phyloP scores from a whole-genome alignment of 805 yeast species.

The Yamadazyma ubonensis region DNA sequence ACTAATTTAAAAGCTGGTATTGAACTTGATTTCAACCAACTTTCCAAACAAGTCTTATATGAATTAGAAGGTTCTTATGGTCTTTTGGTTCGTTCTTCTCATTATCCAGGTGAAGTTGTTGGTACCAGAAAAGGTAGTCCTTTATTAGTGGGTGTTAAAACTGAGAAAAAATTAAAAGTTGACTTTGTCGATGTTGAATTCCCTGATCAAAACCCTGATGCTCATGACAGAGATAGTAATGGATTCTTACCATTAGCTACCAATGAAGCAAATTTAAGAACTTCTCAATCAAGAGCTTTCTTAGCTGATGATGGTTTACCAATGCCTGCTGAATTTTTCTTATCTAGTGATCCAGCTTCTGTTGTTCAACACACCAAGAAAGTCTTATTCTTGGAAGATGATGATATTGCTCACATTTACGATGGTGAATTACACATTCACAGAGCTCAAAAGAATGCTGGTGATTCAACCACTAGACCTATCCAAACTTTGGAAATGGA shows the following conservation, averaged over 20 bases:
- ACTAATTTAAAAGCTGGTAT: constrained; percentile 68
- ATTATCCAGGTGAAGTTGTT: constrained; percentile 92
- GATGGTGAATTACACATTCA: constrained; percentile 98
- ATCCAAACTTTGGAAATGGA: constrained; percentile 97
- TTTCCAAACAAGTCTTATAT: constrained; percentile 86
- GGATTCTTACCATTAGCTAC: constrained; percentile 50
- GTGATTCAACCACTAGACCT: constrained; percentile 90
- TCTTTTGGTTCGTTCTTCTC: constrained; percentile 83
- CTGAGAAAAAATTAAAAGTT: constrained; percentile 91
- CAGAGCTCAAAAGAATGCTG: constrained; percentile 80
- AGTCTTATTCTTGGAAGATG: constrained; percentile 94
- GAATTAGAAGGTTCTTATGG: constrained; percentile 99
- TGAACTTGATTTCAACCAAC: constrained; percentile 82
- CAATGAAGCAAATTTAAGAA: constrained; percentile 63
- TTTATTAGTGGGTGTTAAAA: constrained; percentile 92
- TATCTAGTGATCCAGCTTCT: constrained; percentile 96
- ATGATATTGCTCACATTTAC: constrained; percentile 96
- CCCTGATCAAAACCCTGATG: constrained; percentile 55
- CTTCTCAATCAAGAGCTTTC: constrained; percentile 95
- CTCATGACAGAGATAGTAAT: constrained; percentile 16
- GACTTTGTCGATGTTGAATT: constrained; percentile 98
- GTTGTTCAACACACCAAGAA: constrained; percentile 96
- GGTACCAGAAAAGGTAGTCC: constrained; percentile 99
- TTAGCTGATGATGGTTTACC: constrained; percentile 90
- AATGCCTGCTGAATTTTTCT: constrained; percentile 91